Evolutionary conservation across 2,329 filamentous ascomycete species (phyloP), one percentile per base, ranked within the genome.

Genomic region (Ophiocordyceps camponoti-rufipedis): DNA sequence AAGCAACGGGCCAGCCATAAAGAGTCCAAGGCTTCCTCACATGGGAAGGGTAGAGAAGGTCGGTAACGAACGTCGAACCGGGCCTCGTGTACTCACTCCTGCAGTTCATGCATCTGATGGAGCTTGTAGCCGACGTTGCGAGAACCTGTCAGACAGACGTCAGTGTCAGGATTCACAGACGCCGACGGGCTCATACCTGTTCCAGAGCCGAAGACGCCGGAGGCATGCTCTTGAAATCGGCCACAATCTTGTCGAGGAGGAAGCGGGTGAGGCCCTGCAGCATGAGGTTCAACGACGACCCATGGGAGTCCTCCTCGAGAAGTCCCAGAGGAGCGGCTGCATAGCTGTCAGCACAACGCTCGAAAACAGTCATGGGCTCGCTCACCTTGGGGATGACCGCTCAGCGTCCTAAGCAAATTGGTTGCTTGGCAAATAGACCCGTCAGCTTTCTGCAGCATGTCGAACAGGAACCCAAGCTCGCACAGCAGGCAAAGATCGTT

Each of bases 361-460:
- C 33, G 16, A 23, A 12, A 32, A 7, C 9, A 3, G 12, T 4
- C 29, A 18, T 14, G 38, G 23, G 7, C 4, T 4, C 9, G 14
- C 65, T 46, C 62, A 72, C 78, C 80, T 67, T 88, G 84, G 2
- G 85, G 80, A 49, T 87, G 81, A 51, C 80, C 82, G 58, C 85
- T 88, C 47, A 98, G 80, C 0, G 87, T 85, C 60, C 91, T 94
- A 31, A 96, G 68, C 50, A 98, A 74, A 57, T 98, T 98, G 0
- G 89, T 94, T 13, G 91, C 91, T 58, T 98, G 91, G 53, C 91
- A 98, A 48, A 93, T 94, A 47, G 88, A 82, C 0, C 88, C 89
- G 50, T 83, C 82, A 2, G 91, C 91, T 59, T 96, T 98, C 55
- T 96, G 84, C 23, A 98, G 72, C 91, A 98, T 98, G 58, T 98